phyloP scores from a whole-genome alignment of 108 stramenopile species.

The Nitzschia inconspicua region DNA sequence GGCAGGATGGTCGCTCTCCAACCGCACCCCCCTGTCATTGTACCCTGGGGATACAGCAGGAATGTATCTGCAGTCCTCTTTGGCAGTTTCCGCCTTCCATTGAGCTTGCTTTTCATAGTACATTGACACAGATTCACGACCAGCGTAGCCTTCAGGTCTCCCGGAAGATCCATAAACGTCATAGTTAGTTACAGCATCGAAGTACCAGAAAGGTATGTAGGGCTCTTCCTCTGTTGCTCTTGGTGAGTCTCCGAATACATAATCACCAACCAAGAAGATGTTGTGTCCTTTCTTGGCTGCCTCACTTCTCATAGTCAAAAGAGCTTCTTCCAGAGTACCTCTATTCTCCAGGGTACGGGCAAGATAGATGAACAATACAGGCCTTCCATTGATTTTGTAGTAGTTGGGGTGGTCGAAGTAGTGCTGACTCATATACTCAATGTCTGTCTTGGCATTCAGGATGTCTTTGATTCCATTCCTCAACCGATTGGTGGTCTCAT shows the following conservation, averaged over 20 bases:
- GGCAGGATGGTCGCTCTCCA: constrained; percentile 15
- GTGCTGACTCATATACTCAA: constrained; percentile 5
- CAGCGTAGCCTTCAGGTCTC: constrained; percentile 12
- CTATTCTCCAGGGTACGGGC: constrained; percentile 12
- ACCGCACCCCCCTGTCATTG: constrained; percentile 31
- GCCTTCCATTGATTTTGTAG: constrained; percentile 23
- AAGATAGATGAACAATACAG: constrained; percentile 32
- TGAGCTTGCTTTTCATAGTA: constrained; percentile 15
- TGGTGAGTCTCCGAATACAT: constrained; percentile 18
- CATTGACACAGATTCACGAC: not conserved
- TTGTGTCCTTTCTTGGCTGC: constrained; percentile 14
- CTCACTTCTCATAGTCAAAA: constrained; percentile 12
- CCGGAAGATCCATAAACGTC: constrained; percentile 32
- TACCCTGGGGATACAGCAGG: constrained; percentile 32
- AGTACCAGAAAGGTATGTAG: not conserved
- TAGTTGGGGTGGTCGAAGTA: constrained; percentile 38
- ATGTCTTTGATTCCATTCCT: constrained; percentile 1
- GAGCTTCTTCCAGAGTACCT: constrained; percentile 12
- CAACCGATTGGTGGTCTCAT: constrained; percentile 23
- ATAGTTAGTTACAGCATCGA: constrained; percentile 41
- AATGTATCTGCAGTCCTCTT: constrained; percentile 11
- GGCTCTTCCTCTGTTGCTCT: not conserved
- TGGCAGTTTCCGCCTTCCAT: constrained; percentile 23
- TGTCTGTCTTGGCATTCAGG: constrained; percentile 3
- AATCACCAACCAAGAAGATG: constrained; percentile 35